A percentile compares a stretch with the other conserved stretches of the same genome.
These are phyloP conservation scores for Epichloe aotearoae DNA, from an alignment of 2,329 filamentous ascomycete genomes.

Conservation along the genomic window DNA sequence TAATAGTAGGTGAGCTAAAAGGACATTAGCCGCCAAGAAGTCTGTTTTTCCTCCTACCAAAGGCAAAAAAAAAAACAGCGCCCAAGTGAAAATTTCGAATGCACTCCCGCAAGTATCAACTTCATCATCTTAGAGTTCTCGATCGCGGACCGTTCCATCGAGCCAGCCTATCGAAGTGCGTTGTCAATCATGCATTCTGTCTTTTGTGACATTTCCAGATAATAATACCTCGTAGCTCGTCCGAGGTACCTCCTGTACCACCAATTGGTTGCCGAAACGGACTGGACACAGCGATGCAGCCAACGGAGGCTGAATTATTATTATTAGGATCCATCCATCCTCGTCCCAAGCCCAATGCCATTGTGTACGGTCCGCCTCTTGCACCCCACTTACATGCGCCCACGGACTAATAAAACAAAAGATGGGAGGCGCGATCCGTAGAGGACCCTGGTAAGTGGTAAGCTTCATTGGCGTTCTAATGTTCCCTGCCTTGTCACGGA, in stretches of 20 bases:
- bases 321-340: background rate
- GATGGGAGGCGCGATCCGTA: background rate
- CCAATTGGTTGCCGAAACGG: background rate
- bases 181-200: no score
- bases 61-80: background rate
- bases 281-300: background rate
- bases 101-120: no score
- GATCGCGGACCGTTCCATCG: no score
- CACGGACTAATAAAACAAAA: background rate
- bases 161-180: no score
- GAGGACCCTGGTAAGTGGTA: conserved; percentile 2
- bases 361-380: background rate
- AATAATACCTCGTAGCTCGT: background rate
- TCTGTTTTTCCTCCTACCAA: background rate
- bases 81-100: no score
- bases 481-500: background rate
- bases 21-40: no score
- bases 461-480: conserved; percentile 4
- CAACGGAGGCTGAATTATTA: background rate
- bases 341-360: background rate
- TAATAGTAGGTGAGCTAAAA: no score
- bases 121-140: no score
- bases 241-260: background rate
- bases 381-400: conserved; percentile 3
- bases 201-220: background rate